Evolutionary conservation across 345 rosid genomes (phyloP).

Genomic region (Bretschneidera sinensis): DNA sequence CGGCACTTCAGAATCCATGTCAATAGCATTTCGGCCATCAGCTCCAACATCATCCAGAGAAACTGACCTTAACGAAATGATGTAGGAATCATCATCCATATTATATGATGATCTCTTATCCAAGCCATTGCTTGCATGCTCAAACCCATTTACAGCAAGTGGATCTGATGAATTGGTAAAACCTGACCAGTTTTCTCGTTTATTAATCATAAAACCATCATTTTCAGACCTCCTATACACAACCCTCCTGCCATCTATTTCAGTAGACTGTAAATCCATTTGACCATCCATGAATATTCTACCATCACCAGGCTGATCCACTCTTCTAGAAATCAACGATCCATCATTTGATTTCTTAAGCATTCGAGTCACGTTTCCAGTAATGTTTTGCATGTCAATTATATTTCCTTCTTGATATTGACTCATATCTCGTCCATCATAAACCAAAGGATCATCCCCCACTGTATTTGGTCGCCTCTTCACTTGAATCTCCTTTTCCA

Average conservation of each 20-base stretch:
- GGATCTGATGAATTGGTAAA: slow-evolving; percentile 38
- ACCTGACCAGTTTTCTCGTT: slow-evolving; percentile 33
- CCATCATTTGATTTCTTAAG: slow-evolving; percentile 52
- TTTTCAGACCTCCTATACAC: slow-evolving; percentile 36
- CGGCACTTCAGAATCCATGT: slow-evolving; percentile 61
- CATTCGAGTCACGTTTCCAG: slow-evolving; percentile 41
- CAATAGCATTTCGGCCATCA: slow-evolving; percentile 43
- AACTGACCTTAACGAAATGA: slow-evolving; percentile 54
- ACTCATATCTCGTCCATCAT: slow-evolving; percentile 39
- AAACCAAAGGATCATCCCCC: slow-evolving; percentile 56
- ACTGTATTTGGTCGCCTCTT: slow-evolving; percentile 42
- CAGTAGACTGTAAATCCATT: slow-evolving; percentile 41
- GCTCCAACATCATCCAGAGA: slow-evolving; percentile 37
- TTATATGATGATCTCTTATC: slow-evolving; percentile 44
- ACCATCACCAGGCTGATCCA: slow-evolving; percentile 29
- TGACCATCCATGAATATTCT: slow-evolving; percentile 34
- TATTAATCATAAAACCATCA: slow-evolving; percentile 53
- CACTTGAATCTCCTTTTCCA: slow-evolving; percentile 53
- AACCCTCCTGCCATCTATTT: slow-evolving; percentile 36
- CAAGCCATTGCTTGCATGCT: slow-evolving; percentile 32
- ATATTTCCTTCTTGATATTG: slow-evolving; percentile 39
- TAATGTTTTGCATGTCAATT: slow-evolving; percentile 37
- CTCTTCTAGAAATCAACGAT: slow-evolving; percentile 37
- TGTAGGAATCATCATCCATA: slow-evolving; percentile 73
- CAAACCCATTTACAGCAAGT: slow-evolving; percentile 48